Base-by-base conservation (phyloP, 106 monocot genomes). In the Triglochin maritima region DNA sequence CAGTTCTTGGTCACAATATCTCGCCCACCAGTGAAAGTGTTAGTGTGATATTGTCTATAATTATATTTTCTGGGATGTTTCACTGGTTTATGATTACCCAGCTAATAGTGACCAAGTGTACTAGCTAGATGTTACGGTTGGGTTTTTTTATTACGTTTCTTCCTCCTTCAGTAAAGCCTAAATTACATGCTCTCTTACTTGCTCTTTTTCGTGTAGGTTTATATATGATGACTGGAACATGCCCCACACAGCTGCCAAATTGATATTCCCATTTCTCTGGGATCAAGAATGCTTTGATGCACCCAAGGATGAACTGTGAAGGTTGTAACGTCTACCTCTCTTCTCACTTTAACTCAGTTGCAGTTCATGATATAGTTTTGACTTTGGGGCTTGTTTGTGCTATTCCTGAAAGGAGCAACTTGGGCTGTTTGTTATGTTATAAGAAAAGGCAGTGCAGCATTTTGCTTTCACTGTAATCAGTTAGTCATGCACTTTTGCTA, bases 1-100 rank as follows among this genome's bases (percentile, higher is more conserved):
- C 95, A 95, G 72, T 47, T 90, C 67, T 68, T 90, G 2, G 90
- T 83, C 49, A 79, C 85, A 63, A 88, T 95, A 78, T 87, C 95
- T 13, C 85, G 90, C 49, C 90, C 90, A 60, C 95, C 95, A 46
- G 73, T 85, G 56, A 95, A 95, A 88, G 72, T 83, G 95, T 95
- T 6, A 87, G 89, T 70, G 45, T 6, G 71, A 42, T 17, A 61
- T 9, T 3, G 44, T 10, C 5, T 16, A 46, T 46, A 46, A 8
- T 45, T 7, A 46, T 13, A 11, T 46, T 3, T 4, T 29, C 29
- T 29, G 29, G 29, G 29, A 29, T 29, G 29, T 29, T 29, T 29
- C 29, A 29, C 1, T 17, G 63, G 9, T 63, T 17, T 4, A 46
- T 46, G 13, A 11, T 11, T 12, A 46, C 9, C 45, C 10, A 8